Conservation (phyloP, 306 rosid genomes). For the Acacia confusa region DNA sequence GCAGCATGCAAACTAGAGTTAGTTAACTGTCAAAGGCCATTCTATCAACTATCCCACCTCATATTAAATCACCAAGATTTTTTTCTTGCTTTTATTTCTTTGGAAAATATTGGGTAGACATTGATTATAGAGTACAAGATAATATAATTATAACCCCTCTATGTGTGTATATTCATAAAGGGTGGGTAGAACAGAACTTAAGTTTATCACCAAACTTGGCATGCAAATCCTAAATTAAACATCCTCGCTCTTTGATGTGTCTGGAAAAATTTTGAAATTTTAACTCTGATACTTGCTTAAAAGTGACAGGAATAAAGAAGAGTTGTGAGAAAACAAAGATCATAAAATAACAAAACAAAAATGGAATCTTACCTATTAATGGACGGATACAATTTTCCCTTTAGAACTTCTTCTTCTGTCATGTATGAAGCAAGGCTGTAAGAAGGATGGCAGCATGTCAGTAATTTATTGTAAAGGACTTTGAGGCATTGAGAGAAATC, state of each 20-base stretch:
- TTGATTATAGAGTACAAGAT: background rate
- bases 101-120: background rate
- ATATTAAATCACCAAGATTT: constrained; percentile 10
- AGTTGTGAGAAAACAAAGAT: constrained; percentile 7
- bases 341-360: constrained; percentile 3
- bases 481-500: constrained; percentile 5
- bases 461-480: constrained; percentile 31
- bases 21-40: constrained; percentile 21
- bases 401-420: constrained; percentile 72
- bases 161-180: background rate
- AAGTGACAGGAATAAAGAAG: background rate
- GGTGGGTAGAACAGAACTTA: background rate
- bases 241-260: background rate
- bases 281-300: background rate
- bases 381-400: constrained; percentile 86
- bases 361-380: constrained; percentile 58
- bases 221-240: constrained; percentile 26
- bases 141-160: background rate
- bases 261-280: background rate
- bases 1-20: constrained; percentile 31
- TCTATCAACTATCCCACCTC: constrained; percentile 12
- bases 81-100: background rate
- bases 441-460: constrained; percentile 43
- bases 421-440: constrained; percentile 94
- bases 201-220: constrained; percentile 1